Conservation (phyloP, 768 basidiomycete genomes). For the Podaxis pistillaris region DNA sequence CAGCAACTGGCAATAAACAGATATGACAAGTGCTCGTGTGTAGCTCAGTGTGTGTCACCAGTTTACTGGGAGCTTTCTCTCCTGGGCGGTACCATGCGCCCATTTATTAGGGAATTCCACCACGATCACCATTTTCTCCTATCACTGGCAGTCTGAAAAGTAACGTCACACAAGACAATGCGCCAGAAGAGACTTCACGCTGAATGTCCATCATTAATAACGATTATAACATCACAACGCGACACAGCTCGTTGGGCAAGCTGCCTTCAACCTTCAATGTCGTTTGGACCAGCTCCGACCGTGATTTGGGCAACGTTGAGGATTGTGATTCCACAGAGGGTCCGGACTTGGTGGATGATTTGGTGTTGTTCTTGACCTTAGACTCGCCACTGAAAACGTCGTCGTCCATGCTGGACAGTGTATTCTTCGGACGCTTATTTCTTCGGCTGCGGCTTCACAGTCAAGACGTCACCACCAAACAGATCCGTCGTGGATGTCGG, state of each 20-base stretch:
- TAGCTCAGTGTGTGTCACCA: no score
- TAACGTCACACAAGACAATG: no score
- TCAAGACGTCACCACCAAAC: conserved; percentile 7
- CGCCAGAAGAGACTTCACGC: no score
- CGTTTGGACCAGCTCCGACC: conserved; percentile 10
- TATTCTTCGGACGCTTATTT: not conserved
- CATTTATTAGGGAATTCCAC: no score
- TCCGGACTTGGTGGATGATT: not conserved
- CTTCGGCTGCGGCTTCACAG: not conserved
- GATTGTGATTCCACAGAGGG: not conserved
- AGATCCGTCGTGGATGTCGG: conserved; percentile 11
- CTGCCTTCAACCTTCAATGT: conserved; percentile 45
- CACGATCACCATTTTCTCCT: no score
- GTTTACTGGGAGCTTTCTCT: no score
- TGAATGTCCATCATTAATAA: conserved; percentile 12
- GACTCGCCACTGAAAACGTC: conserved; percentile 1
- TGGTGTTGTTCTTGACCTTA: not conserved
- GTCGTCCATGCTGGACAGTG: conserved; percentile 6
- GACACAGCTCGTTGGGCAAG: conserved; percentile 64
- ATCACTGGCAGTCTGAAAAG: no score
- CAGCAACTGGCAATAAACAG: no score
- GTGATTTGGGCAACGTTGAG: conserved; percentile 5
- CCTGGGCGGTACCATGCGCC: no score
- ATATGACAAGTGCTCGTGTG: no score
- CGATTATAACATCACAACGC: conserved; percentile 61